Percentiles rank a stretch among this genome's conserved stretches.
Evolutionary conservation across 2,329 filamentous ascomycete genomes (phyloP).

Genomic region (Claviceps sp.): DNA sequence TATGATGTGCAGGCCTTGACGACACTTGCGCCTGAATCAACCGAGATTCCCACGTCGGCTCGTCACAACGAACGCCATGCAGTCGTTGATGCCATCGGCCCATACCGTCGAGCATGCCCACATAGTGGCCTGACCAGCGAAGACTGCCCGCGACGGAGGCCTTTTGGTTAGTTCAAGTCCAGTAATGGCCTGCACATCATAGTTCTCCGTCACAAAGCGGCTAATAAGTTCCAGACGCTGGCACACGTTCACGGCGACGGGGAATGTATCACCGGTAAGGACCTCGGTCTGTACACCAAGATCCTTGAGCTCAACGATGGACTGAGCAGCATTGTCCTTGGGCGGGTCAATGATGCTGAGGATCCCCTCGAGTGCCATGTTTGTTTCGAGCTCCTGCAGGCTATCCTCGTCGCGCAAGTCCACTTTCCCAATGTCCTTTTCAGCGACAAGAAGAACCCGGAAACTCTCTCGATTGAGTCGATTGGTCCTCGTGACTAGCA

Average conservation of each 20-base stretch:
- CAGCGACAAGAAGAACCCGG: constrained; percentile 13
- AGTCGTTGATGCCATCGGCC: constrained; percentile 14
- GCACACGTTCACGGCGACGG: constrained; percentile 17
- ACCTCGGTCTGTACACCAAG: constrained; percentile 17
- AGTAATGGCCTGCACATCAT: constrained; percentile 13
- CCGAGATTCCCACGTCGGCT: constrained; percentile 17
- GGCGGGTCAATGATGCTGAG: constrained; percentile 17
- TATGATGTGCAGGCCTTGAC: constrained; percentile 17
- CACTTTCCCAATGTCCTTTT: constrained; percentile 8
- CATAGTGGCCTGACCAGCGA: constrained; percentile 12
- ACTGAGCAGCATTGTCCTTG: constrained; percentile 15
- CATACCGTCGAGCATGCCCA: constrained; percentile 17
- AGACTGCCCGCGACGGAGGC: constrained; percentile 13
- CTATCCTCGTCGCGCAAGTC: constrained; percentile 10
- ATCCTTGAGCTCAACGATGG: constrained; percentile 11
- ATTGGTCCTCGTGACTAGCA: constrained; percentile 7
- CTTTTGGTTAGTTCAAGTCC: constrained; percentile 16
- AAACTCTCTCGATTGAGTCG: constrained; percentile 11
- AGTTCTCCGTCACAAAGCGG: constrained; percentile 5
- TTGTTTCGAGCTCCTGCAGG: constrained; percentile 11
- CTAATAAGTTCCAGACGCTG: constrained; percentile 11
- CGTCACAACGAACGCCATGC: constrained; percentile 13
- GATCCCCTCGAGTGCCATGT: constrained; percentile 15
- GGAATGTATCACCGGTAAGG: constrained; percentile 15
- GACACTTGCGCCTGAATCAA: constrained; percentile 16